Conservation (phyloP, 2,329 filamentous ascomycete species). For the Neofusicoccum ribis region DNA sequence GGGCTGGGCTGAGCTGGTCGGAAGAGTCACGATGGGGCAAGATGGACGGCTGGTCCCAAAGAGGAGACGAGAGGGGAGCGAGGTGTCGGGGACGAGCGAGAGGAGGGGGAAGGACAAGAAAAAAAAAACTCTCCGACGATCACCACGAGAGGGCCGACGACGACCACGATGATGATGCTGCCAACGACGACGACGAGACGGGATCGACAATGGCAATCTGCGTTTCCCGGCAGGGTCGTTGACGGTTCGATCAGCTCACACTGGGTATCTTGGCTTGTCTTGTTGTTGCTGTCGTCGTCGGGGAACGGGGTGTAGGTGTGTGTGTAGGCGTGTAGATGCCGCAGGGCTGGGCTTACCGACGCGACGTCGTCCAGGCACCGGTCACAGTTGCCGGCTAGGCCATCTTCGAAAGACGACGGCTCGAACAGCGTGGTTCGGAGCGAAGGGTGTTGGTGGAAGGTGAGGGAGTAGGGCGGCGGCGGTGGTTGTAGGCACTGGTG, state of each 20-base stretch:
- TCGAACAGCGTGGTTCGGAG: constrained; percentile 12
- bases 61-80: not conserved
- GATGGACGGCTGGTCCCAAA: not conserved
- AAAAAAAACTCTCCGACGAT: not conserved
- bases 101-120: not conserved
- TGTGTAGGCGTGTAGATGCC: no score
- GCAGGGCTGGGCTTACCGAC: not conserved
- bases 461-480: not conserved
- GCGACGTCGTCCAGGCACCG: not conserved
- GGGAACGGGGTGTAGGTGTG: not conserved
- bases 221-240: not conserved
- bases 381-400: not conserved
- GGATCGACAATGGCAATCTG: not conserved
- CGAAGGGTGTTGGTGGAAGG: constrained; percentile 12
- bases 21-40: not conserved
- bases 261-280: not conserved
- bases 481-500: not conserved
- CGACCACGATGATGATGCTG: not conserved
- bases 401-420: constrained; percentile 8
- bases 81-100: not conserved
- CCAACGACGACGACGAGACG: not conserved
- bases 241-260: not conserved
- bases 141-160: not conserved
- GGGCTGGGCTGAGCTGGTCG: not conserved
- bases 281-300: not conserved